Conservation (phyloP, 2,329 filamentous ascomycete species). For the Scytalidium lignicola region DNA sequence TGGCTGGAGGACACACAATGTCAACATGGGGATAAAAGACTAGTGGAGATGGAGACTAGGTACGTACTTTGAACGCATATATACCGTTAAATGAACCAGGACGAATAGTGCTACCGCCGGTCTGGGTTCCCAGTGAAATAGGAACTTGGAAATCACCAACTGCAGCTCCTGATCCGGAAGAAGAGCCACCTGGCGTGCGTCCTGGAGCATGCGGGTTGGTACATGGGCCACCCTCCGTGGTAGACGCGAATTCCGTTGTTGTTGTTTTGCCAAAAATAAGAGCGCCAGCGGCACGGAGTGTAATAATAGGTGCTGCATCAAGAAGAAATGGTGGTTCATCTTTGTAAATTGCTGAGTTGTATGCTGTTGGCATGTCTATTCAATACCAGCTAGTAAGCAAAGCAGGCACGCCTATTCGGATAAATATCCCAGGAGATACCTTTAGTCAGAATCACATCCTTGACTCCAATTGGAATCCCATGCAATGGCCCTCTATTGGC, state of each 20-base stretch:
- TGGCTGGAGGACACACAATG: conserved; percentile 35
- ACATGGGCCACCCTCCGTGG: conserved; percentile 46
- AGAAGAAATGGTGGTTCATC: conserved; percentile 36
- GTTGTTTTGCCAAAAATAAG: conserved; percentile 55
- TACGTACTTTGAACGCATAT: conserved; percentile 51
- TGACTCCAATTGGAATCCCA: conserved; percentile 53
- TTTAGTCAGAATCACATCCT: conserved; percentile 55
- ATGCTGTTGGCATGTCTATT: conserved; percentile 51
- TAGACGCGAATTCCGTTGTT: conserved; percentile 61
- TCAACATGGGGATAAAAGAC: too few species aligned
- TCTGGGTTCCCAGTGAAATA: conserved; percentile 59
- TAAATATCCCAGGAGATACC: conserved; percentile 24
- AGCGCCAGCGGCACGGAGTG: conserved; percentile 49
- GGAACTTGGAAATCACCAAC: conserved; percentile 60
- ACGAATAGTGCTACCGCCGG: conserved; percentile 57
- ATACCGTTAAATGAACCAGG: conserved; percentile 61
- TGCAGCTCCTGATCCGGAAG: conserved; percentile 60
- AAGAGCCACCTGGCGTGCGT: conserved; percentile 62
- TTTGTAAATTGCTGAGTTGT: conserved; percentile 50
- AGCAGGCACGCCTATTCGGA: too few species aligned
- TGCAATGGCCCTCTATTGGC: conserved; percentile 49
- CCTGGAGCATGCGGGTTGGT: conserved; percentile 48
- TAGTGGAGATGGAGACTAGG: not conserved
- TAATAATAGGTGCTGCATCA: conserved; percentile 47
- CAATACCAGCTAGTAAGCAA: not conserved